phyloP scores from a whole-genome alignment of 2,329 filamentous ascomycete species.

The Epichloe typhina region DNA sequence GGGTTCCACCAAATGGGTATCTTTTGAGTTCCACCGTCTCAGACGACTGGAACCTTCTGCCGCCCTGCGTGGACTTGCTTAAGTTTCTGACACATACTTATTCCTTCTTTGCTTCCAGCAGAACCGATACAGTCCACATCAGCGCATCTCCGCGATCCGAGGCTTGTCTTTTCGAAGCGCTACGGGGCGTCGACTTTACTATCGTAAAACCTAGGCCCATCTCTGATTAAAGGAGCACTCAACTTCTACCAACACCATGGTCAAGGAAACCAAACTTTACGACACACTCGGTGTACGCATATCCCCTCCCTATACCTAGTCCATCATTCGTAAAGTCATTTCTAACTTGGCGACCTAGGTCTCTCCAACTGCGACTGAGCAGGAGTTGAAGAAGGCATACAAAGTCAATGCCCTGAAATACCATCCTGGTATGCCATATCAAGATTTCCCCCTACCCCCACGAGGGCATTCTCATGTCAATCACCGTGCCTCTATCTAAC shows the following conservation, averaged over 20 bases:
- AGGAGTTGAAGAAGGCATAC: slow-evolving; percentile 85
- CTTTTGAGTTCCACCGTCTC: not conserved
- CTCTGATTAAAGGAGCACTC: slow-evolving; percentile 3
- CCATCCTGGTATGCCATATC: slow-evolving; percentile 58
- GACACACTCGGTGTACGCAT: slow-evolving; percentile 60
- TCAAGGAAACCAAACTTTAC: slow-evolving; percentile 69
- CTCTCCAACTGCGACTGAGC: slow-evolving; percentile 63
- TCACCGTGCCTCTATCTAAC: slow-evolving; percentile 1
- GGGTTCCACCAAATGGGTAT: not conserved
- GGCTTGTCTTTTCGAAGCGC: not conserved
- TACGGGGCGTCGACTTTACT: slow-evolving; percentile 4
- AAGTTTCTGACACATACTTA: not conserved
- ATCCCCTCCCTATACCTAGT: not conserved
- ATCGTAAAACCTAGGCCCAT: not conserved
- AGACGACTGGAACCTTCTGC: not conserved
- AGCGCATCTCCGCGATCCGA: not conserved
- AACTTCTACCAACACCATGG: slow-evolving; percentile 41
- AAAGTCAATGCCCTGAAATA: slow-evolving; percentile 71
- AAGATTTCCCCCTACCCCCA: slow-evolving; percentile 7
- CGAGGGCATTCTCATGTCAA: not conserved
- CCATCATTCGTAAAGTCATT: not conserved
- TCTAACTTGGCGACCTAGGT: slow-evolving; percentile 39
- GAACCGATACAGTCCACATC: not conserved
- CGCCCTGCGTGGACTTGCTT: not conserved
- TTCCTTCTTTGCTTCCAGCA: not conserved